A percentile compares a stretch with the other conserved stretches of the same genome.
Conservation (phyloP, 1,284 basidiomycete species). For the Austropuccinia psidii region DNA sequence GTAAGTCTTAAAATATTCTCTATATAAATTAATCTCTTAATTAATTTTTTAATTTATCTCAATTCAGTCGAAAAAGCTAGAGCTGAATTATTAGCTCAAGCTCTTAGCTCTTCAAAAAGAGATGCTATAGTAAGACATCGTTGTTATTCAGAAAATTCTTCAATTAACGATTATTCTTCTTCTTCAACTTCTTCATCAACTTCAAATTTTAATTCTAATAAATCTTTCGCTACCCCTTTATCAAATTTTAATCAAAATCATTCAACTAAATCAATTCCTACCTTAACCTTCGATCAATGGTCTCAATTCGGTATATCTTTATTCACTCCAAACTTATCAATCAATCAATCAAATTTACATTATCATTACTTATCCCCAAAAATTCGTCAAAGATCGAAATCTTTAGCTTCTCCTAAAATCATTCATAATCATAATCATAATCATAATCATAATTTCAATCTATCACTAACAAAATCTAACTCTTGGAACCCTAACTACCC, state of each 20-base stretch:
- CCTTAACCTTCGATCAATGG: constrained; percentile 7
- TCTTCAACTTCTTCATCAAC: not conserved
- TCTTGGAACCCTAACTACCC: too few species aligned
- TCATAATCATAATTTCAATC: too few species aligned
- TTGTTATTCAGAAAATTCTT: not conserved
- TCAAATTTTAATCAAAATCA: not conserved
- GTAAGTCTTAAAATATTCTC: not conserved
- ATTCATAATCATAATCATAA: too few species aligned
- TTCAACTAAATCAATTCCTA: not conserved
- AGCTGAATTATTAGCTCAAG: not conserved
- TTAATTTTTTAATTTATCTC: not conserved
- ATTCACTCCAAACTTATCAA: constrained; percentile 3
- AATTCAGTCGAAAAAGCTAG: constrained; percentile 6
- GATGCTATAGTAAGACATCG: too few species aligned
- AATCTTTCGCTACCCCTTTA: not conserved
- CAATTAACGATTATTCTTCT: not conserved
- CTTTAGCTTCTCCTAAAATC: too few species aligned
- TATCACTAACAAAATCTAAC: too few species aligned
- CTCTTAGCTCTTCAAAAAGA: too few species aligned
- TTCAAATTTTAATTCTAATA: not conserved
- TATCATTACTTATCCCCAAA: not conserved
- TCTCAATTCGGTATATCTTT: constrained; percentile 12
- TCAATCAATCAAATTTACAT: not conserved
- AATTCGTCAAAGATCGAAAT: too few species aligned
- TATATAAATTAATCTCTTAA: not conserved